Base-by-base conservation (phyloP, 2,329 filamentous ascomycete genomes). In the Dactylellina cionopaga region DNA sequence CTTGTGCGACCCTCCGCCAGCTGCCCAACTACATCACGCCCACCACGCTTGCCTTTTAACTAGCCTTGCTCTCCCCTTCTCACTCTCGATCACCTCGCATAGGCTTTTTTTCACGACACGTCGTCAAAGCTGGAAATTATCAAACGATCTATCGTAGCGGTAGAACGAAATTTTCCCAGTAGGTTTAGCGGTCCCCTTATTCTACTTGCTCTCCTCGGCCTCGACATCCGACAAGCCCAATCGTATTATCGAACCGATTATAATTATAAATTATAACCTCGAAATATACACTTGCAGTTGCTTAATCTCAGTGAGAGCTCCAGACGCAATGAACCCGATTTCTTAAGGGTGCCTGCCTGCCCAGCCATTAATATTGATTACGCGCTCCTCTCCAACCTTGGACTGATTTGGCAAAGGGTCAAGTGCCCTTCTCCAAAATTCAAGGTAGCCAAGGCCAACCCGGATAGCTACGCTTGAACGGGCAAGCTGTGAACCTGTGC, bases 401-500 rank as follows among this genome's bases (percentile, higher is more conserved):
- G 44, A 33, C 31, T 29, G 39, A 60, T 60, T 7, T 43, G 33
- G 56, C 56, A 46, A 49, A 24, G 56, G 51, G 58, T 44, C 41
- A 35, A 49, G 56, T 62, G 37, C 44, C 3, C 27, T 27, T 51
- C 46, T 51, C 46, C 19, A n/a, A n/a, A 11, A 33, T 27, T 51
- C 5, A 5, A 19, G 31, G 15, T 7, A 27, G 46, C 46, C 33
- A 17, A 17, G 44, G 17, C 13, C 17, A 19, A n/a, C 24, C 19
- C 39, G 43, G 29, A 47, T 43, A 39, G 33, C 49, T 43, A 44
- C 33, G 51, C 65, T 70, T 33, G 47, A 62, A 56, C 55, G 41
- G 56, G 64, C 44, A 60, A 60, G 65, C 56, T 70, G 54, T 33
- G 44, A 63, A n/a, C n/a, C n/a, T n/a, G n/a, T 17, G 37, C 43